These are phyloP conservation scores for Trichoderma sp. DNA, from an alignment of 2,329 filamentous ascomycete species.

Conservation along the genomic window DNA sequence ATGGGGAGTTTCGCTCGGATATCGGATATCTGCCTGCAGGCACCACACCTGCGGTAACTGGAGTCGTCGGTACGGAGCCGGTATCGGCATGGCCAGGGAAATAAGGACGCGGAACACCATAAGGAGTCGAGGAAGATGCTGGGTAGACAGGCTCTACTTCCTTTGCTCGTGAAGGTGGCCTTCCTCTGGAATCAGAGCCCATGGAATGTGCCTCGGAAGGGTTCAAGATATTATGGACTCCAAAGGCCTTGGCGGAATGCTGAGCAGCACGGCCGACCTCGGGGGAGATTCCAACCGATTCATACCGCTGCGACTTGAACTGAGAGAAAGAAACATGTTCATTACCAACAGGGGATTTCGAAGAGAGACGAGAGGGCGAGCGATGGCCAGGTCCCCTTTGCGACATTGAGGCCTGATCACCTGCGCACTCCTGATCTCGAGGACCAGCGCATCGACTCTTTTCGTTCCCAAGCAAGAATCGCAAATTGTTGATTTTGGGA, in stretches of 20 bases:
- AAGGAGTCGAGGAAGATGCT: constrained; percentile 31
- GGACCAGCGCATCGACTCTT: constrained; percentile 60
- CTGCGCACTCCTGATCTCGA: constrained; percentile 53
- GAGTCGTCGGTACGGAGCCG: constrained; percentile 40
- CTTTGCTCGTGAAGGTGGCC: constrained; percentile 27
- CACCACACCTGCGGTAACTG: constrained; percentile 33
- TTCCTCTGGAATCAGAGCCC: constrained; percentile 27
- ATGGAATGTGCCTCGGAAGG: constrained; percentile 37
- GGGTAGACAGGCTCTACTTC: constrained; percentile 29
- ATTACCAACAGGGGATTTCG: constrained; percentile 47
- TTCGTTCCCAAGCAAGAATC: constrained; percentile 29
- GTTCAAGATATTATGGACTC: constrained; percentile 44
- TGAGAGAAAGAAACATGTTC: constrained; percentile 34
- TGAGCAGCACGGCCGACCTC: constrained; percentile 32
- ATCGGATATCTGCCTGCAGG: constrained; percentile 34
- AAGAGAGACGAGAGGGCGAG: constrained; percentile 55
- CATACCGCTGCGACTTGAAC: constrained; percentile 30
- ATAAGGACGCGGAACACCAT: constrained; percentile 31
- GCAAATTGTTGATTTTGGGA: constrained; percentile 30
- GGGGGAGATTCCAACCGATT: constrained; percentile 30
- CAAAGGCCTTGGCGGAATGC: constrained; percentile 35
- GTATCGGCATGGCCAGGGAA: constrained; percentile 35
- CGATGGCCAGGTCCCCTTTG: constrained; percentile 60
- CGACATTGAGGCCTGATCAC: constrained; percentile 66
- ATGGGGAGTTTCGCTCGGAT: constrained; percentile 40